Evolutionary conservation across 805 yeast genomes (phyloP).

Genomic region (Kodamaea neixiangensis): DNA sequence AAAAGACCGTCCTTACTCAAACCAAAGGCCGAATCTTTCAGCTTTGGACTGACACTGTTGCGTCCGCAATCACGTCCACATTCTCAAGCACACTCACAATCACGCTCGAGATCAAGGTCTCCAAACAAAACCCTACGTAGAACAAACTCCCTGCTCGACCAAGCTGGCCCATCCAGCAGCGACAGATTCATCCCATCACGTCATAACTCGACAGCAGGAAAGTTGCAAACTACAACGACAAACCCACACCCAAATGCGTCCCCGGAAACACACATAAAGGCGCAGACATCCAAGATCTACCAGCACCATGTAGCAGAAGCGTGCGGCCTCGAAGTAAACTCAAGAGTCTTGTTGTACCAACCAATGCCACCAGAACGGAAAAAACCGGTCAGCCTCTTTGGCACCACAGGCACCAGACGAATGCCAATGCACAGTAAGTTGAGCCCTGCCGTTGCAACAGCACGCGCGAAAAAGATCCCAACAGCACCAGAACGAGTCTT

Average conservation of each 20-base stretch:
- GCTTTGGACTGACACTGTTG: constrained; percentile 14
- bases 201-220: constrained; percentile 42
- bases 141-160: constrained; percentile 32
- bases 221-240: constrained; percentile 32
- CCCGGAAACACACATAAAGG: constrained; percentile 56
- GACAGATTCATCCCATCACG: constrained; percentile 48
- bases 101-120: constrained; percentile 6
- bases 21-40: constrained; percentile 21
- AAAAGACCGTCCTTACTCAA: constrained; percentile 5
- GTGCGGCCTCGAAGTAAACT: constrained; percentile 83
- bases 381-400: constrained; percentile 35
- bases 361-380: constrained; percentile 76
- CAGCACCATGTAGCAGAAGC: constrained; percentile 90
- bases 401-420: constrained; percentile 18
- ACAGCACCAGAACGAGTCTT: constrained; percentile 89
- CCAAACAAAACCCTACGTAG: constrained; percentile 23
- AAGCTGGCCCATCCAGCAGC: constrained; percentile 17
- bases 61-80: neutral
- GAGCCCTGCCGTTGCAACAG: constrained; percentile 56
- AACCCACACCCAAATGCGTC: constrained; percentile 47
- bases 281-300: constrained; percentile 57
- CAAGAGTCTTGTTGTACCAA: constrained; percentile 81
- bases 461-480: constrained; percentile 75
- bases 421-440: constrained; percentile 23
- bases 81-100: constrained; percentile 15